phyloP scores from a whole-genome alignment of 352 stramenopile genomes.

The Blastocystis sp. region DNA sequence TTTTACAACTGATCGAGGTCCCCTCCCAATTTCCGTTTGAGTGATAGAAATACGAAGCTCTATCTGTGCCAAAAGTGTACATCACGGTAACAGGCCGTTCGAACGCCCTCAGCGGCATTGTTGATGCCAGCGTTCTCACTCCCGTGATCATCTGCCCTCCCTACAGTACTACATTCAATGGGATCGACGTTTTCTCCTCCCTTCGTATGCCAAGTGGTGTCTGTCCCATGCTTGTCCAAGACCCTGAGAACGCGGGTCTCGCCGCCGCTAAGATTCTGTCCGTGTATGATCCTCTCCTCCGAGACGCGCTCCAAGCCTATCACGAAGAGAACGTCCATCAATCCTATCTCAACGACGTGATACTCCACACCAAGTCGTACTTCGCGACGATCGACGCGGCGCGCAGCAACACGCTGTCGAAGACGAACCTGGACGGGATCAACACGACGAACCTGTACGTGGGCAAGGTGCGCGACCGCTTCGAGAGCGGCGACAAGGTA shows the following conservation, averaged over 20 bases:
- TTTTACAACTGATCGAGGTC: background rate
- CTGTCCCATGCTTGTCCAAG: background rate
- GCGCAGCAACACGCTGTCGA: background rate
- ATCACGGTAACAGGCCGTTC: constrained; percentile 8
- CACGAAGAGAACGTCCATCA: background rate
- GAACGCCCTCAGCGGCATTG: background rate
- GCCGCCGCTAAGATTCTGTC: constrained; percentile 1
- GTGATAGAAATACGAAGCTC: background rate
- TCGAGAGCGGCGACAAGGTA: constrained; percentile 84
- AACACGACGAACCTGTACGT: constrained; percentile 24
- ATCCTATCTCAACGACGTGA: background rate
- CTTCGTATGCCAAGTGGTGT: background rate
- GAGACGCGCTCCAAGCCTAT: background rate
- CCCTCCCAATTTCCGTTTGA: background rate
- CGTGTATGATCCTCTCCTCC: background rate
- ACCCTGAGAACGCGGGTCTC: constrained; percentile 13
- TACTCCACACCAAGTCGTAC: background rate
- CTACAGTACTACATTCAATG: background rate
- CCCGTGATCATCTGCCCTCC: constrained; percentile 29
- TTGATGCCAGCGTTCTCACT: background rate
- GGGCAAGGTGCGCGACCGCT: constrained; percentile 85
- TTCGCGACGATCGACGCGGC: background rate
- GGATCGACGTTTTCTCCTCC: constrained; percentile 8
- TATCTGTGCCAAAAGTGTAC: background rate
- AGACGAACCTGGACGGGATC: background rate